A percentile compares a stretch with the other conserved stretches of the same genome.
These are phyloP conservation scores for Candida hispaniensis DNA, from an alignment of 805 yeast genomes.

Conservation along the genomic window DNA sequence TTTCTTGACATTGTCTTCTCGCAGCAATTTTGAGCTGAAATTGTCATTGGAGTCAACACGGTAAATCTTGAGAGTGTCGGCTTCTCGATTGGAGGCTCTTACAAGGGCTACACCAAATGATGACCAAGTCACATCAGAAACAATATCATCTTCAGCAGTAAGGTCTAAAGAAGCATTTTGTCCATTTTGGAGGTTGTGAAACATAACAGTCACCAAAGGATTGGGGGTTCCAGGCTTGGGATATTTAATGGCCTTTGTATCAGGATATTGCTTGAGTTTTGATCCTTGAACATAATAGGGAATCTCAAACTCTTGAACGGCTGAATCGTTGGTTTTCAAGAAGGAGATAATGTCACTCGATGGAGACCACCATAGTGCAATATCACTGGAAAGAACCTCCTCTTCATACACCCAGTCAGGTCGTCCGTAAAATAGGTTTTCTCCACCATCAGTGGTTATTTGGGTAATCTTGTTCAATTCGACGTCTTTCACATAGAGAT, in stretches of 20 bases:
- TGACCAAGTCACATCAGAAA: conserved; percentile 66
- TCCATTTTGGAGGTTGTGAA: conserved; percentile 28
- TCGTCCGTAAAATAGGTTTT: conserved; percentile 66
- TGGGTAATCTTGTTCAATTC: conserved; percentile 34
- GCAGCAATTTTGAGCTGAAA: conserved; percentile 13
- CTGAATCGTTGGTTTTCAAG: conserved; percentile 59
- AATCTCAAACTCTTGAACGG: conserved; percentile 60
- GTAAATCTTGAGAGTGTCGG: conserved; percentile 51
- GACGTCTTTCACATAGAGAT: conserved; percentile 48
- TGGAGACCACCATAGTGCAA: conserved; percentile 84
- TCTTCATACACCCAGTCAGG: conserved; percentile 96
- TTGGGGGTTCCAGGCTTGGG: conserved; percentile 78
- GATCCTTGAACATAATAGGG: conserved; percentile 58
- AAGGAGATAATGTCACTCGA: conserved; percentile 53
- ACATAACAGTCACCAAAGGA: conserved; percentile 49
- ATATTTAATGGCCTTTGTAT: conserved; percentile 51
- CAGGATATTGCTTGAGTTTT: conserved; percentile 48
- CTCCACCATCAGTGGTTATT: conserved; percentile 61
- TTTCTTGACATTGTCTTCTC: conserved; percentile 29
- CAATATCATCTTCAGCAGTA: conserved; percentile 33
- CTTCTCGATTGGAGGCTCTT: conserved; percentile 52
- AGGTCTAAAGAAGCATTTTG: conserved; percentile 33
- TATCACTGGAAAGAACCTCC: conserved; percentile 62
- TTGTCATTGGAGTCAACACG: conserved; percentile 37
- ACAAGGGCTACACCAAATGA: conserved; percentile 44